These are phyloP conservation scores for Pyropia yezoensis DNA, from an alignment of 23 red algal genomes.

Conservation along the genomic window DNA sequence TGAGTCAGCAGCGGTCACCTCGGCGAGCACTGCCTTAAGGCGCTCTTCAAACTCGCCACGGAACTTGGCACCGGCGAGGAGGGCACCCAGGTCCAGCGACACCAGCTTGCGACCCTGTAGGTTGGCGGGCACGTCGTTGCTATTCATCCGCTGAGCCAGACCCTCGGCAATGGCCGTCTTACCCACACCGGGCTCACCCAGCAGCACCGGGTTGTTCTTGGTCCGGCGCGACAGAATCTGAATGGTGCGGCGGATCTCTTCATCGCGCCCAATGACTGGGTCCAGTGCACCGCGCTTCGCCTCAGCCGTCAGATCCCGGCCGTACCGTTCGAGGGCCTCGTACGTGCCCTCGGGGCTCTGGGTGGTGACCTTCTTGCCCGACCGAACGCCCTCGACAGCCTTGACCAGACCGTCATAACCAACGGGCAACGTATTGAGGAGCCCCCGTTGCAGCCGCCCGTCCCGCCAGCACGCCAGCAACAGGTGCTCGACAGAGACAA, in stretches of 20 bases:
- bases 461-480: constrained; percentile 74
- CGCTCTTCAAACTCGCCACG: constrained; percentile 99
- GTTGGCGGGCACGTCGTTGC: constrained; percentile 76
- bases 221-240: constrained; percentile 94
- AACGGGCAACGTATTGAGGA: constrained; percentile 31
- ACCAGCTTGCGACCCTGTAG: constrained; percentile 65
- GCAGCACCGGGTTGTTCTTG: constrained; percentile 97
- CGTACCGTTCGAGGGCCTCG: constrained; percentile 94
- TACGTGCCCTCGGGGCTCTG: constrained; percentile 83
- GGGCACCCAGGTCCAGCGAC: constrained; percentile 88
- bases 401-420: constrained; percentile 48
- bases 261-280: constrained; percentile 96
- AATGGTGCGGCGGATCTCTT: constrained; percentile 91
- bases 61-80: constrained; percentile 98
- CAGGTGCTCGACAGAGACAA: constrained; percentile 80
- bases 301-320: constrained; percentile 79
- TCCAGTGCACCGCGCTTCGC: constrained; percentile 75
- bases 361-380: constrained; percentile 73
- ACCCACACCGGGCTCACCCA: constrained; percentile 95
- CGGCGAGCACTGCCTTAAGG: constrained; percentile 94
- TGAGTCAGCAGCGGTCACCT: constrained; percentile 76
- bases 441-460: constrained; percentile 51
- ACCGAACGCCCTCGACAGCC: constrained; percentile 64
- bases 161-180: constrained; percentile 99
- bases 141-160: constrained; percentile 92